Evolutionary conservation across 768 basidiomycete genomes (phyloP).

Genomic region (Kwoniella botswanensis): DNA sequence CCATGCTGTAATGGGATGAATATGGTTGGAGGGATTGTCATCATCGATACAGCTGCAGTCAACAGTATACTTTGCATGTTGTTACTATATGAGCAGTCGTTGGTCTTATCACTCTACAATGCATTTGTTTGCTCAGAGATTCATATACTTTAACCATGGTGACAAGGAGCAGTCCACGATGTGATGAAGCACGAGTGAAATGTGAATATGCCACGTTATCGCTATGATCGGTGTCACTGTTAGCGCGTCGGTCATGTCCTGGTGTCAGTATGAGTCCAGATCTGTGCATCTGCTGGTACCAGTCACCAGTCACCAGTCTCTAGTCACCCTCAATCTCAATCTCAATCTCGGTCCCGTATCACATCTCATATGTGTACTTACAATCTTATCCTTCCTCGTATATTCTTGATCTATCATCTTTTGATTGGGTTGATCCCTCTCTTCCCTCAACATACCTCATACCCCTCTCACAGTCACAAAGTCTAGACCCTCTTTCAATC

Average conservation of each 20-base stretch:
- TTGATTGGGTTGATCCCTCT: not conserved
- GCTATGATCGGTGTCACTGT: not conserved
- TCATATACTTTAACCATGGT: too few species aligned
- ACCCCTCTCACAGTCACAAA: not conserved
- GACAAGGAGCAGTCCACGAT: too few species aligned
- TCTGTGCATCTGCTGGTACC: too few species aligned
- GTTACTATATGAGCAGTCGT: too few species aligned
- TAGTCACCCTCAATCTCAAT: not conserved
- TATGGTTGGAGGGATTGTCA: not conserved
- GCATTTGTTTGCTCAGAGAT: too few species aligned
- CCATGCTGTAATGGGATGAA: not conserved
- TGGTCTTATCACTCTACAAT: too few species aligned
- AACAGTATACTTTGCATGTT: too few species aligned
- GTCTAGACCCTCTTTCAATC: not conserved
- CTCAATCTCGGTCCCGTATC: too few species aligned
- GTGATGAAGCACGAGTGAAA: too few species aligned
- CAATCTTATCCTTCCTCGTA: not conserved
- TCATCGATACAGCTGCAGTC: not conserved
- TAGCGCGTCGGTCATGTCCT: slow-evolving; percentile 16
- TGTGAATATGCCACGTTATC: not conserved
- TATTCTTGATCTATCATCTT: not conserved
- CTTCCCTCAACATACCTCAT: not conserved
- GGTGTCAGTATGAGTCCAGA: too few species aligned
- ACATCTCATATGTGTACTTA: not conserved
- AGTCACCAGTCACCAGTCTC: not conserved